Evolutionary conservation across 495 filamentous ascomycete genomes (phyloP).

Genomic region (Lasiosphaeria hispida): DNA sequence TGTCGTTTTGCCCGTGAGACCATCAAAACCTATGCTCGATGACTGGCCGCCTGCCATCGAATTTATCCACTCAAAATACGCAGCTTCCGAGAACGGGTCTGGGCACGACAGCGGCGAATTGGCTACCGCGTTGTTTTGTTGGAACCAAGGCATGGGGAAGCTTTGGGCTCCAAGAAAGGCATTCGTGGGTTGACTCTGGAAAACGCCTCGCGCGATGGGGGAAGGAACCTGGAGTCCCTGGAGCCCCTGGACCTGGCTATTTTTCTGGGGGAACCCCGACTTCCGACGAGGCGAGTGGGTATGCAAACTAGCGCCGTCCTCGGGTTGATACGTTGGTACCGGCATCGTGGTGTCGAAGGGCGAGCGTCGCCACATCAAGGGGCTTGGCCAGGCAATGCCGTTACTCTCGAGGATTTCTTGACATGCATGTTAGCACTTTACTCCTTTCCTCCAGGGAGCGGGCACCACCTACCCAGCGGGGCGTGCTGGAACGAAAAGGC

Average conservation of each 20-base stretch:
- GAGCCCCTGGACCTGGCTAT: conserved; percentile 17
- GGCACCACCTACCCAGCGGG: conserved; percentile 59
- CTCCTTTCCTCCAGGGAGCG: neutral
- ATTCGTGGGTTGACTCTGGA: conserved; percentile 18
- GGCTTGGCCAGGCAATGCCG: conserved; percentile 81
- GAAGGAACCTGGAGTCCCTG: too few species aligned
- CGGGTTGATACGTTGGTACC: conserved; percentile 39
- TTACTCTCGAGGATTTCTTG: conserved; percentile 69
- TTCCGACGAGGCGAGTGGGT: conserved; percentile 42
- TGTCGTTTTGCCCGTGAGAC: conserved; percentile 9
- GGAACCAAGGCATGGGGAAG: conserved; percentile 20
- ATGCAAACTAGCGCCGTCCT: conserved; percentile 41
- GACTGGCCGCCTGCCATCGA: conserved; percentile 26
- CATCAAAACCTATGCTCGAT: neutral
- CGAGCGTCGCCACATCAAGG: conserved; percentile 63
- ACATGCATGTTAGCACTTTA: neutral
- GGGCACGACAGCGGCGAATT: conserved; percentile 20
- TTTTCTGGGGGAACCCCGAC: neutral
- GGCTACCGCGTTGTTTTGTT: conserved; percentile 18
- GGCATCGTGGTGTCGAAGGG: conserved; percentile 35
- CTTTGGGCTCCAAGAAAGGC: conserved; percentile 19
- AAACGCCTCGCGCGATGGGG: too few species aligned
- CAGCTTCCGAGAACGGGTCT: conserved; percentile 38
- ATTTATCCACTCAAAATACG: conserved; percentile 39
- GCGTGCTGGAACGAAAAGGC: conserved; percentile 86